These are phyloP conservation scores for Aspergillus ellipticus DNA, from an alignment of 495 filamentous ascomycete species.

Conservation along the genomic window DNA sequence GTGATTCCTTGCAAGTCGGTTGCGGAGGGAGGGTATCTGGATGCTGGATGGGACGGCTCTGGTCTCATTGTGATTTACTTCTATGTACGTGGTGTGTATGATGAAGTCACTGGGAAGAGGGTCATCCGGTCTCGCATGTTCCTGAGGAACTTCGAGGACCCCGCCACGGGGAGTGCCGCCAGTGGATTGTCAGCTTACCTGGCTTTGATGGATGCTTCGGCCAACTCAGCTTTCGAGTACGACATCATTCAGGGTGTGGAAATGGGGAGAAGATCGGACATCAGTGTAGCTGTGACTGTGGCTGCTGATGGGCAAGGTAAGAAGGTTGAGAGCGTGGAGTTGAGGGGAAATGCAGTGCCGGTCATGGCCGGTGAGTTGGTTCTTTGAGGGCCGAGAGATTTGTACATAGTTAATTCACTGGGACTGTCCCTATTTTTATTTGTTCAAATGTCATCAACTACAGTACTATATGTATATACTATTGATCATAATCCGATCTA, in stretches of 20 bases:
- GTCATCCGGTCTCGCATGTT: constrained; percentile 42
- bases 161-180: constrained; percentile 64
- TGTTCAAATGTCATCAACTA: no score
- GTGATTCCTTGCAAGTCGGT: neutral
- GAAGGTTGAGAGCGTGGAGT: constrained; percentile 45
- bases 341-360: constrained; percentile 55
- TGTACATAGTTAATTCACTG: no score
- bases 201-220: constrained; percentile 37
- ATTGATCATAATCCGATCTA: no score
- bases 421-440: no score
- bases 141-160: constrained; percentile 55
- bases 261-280: constrained; percentile 68
- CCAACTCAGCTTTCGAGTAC: constrained; percentile 35
- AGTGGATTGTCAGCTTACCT: constrained; percentile 55
- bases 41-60: constrained; percentile 48
- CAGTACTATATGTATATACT: no score
- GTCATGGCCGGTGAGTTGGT: constrained; percentile 52
- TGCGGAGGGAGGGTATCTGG: constrained; percentile 28
- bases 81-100: constrained; percentile 40
- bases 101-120: constrained; percentile 18
- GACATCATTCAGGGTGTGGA: constrained; percentile 70
- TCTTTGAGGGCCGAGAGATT: neutral
- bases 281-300: constrained; percentile 42
- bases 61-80: constrained; percentile 52
- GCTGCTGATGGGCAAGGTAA: constrained; percentile 12